Conservation (phyloP, 805 yeast species). For the Yamadazyma laniorum region DNA sequence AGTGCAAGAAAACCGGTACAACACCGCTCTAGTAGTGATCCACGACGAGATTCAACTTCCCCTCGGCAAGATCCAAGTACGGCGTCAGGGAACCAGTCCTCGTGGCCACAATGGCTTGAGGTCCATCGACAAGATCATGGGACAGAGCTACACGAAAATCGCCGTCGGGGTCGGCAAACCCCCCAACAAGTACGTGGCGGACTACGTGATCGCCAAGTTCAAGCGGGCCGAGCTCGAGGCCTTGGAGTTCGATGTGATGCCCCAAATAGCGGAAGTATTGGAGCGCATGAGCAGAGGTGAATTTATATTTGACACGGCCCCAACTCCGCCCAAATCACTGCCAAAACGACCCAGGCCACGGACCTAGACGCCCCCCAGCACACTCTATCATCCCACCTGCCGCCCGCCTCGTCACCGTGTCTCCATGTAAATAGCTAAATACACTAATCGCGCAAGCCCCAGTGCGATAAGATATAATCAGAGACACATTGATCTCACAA, state of each 20-base stretch:
- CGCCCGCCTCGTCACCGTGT: background rate
- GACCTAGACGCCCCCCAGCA: no score
- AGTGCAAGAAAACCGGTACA: constrained; percentile 18
- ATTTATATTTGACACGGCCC: background rate
- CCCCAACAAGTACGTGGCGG: constrained; percentile 44
- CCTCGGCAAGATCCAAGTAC: constrained; percentile 62
- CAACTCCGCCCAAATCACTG: no score
- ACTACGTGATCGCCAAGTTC: constrained; percentile 64
- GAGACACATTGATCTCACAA: no score
- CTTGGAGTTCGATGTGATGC: constrained; percentile 41
- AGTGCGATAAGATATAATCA: background rate
- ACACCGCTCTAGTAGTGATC: constrained; percentile 51
- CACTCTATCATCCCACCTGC: no score
- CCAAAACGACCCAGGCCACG: no score
- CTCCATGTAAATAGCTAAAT: background rate
- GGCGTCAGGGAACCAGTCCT: constrained; percentile 58
- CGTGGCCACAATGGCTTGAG: constrained; percentile 86
- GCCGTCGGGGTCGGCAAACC: constrained; percentile 81
- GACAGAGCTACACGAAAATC: constrained; percentile 58
- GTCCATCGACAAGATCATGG: constrained; percentile 49
- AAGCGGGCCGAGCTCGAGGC: constrained; percentile 41
- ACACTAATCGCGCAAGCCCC: background rate
- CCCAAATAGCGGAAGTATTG: constrained; percentile 15
- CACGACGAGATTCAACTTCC: constrained; percentile 78
- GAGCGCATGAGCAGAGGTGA: background rate